A percentile compares a stretch with the other conserved stretches of the same genome.
These are phyloP conservation scores for Epichloe baconii DNA, from an alignment of 2,329 filamentous ascomycete genomes.

Conservation along the genomic window DNA sequence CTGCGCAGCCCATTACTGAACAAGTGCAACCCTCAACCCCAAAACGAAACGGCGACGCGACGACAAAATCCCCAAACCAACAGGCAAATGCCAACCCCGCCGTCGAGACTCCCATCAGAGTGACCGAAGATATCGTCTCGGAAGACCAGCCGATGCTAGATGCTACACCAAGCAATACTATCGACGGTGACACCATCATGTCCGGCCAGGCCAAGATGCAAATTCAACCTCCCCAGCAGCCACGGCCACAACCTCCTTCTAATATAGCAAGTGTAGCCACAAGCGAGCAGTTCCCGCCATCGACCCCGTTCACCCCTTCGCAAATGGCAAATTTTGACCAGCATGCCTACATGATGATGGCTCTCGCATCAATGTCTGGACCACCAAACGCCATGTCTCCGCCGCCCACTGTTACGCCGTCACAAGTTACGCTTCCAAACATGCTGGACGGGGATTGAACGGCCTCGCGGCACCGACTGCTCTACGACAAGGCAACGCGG, in stretches of 20 bases:
- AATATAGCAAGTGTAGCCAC: conserved; percentile 7
- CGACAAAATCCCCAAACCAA: background rate
- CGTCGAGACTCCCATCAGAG: background rate
- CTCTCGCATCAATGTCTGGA: conserved; percentile 26
- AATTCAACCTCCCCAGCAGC: conserved; percentile 2
- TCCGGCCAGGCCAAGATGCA: conserved; percentile 4
- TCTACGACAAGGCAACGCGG: conserved; percentile 20
- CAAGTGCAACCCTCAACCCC: conserved; percentile 6
- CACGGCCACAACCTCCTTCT: conserved; percentile 8
- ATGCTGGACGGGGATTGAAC: conserved; percentile 19
- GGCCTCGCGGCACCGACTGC: conserved; percentile 18
- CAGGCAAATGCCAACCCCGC: background rate
- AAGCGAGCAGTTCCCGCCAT: conserved; percentile 17
- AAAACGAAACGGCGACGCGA: background rate
- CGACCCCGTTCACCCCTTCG: conserved; percentile 21
- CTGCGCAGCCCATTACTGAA: conserved; percentile 1
- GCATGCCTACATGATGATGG: conserved; percentile 33
- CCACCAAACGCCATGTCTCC: conserved; percentile 25
- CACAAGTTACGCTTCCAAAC: conserved; percentile 31
- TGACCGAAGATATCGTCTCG: background rate
- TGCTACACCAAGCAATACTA: conserved; percentile 4
- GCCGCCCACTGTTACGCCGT: conserved; percentile 31
- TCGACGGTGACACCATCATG: background rate
- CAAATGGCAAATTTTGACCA: conserved; percentile 22
- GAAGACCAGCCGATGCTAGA: conserved; percentile 10